Evolutionary conservation across 495 filamentous ascomycete genomes (phyloP), one percentile per base, ranked within the genome.

Genomic region (Aspergillus indologenus): DNA sequence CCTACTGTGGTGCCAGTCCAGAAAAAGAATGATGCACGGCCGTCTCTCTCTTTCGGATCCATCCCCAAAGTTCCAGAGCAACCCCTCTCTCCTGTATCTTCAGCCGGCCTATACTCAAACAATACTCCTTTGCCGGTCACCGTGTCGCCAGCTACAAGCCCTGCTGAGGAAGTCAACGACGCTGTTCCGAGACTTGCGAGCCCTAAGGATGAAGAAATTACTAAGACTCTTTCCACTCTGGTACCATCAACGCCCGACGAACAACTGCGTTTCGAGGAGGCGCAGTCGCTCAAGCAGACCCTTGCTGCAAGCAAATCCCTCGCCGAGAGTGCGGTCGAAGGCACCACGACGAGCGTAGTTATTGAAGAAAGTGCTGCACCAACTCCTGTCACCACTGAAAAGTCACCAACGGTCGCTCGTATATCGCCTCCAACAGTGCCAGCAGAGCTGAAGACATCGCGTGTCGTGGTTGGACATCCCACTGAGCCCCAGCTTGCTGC

Each of bases 251-350:
- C 78, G 9, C 77, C 80, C 0, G 75, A 81, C 59, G 79, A 78
- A 59, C 80, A 81, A 56, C 66, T 81, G 56, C 72, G 73, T 7
- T 31, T 81, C 47, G 80, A 82, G 62, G 80, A 79, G 61, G 76
- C 75, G 14, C 78, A 75, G 34, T 75, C 78, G 17, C 62, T 75
- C 47, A 71, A 68, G 40, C 65, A 70, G 21, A 68, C 64, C 14
- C 54, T 72, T 5, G 40, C 60, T 45, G 60, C 65, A 12, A 68
- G 48, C n/a, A 64, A 68, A 20, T 40, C 58, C 1, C 58, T 58
- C 14, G 64, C 61, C 4, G 66, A 71, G 50, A 53, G 47, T 4
- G 57, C 45, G n/a, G 47, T 53, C 18, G 21, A 48, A 7, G 60
- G 21, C 1, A 53, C 66, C 49, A 54, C 61, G 15, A 57, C 65